Evolutionary conservation across 192 early-diverging fungal species (phyloP), one percentile per base, ranked within the genome.

Genomic region (Piromyces sp.): DNA sequence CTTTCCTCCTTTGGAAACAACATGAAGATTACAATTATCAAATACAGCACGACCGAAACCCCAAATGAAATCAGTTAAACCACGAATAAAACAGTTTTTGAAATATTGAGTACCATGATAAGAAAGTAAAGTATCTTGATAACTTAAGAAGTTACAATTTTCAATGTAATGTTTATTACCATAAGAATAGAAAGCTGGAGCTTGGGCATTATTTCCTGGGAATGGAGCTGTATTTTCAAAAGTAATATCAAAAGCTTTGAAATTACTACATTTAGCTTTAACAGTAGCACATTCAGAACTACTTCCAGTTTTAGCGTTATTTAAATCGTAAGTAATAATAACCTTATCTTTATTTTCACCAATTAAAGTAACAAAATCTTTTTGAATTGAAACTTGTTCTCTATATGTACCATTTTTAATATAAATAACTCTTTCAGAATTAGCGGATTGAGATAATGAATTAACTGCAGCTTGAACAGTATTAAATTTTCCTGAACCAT

Each of bases 161-260:
- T 38, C 37, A 13, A 51, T 22, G 22, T 51, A 51, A 51, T 51
- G 42, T 22, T 51, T 51, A 22, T 51, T 51, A 51, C 42, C 42
- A 51, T 51, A 51, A 5, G 42, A 51, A 51, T 51, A 51, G 6
- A 51, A 51, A 22, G 37, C 37, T 38, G 37, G 37, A 38, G 37
- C 37, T 38, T 38, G 37, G 1, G 37, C 37, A 38, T 38, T 51
- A 51, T 51, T 6, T 22, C 42, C 42, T 51, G 42, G 42, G 42
- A 51, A 51, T 51, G 81, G 81, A 13, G 81, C 81, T 5, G 81
- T 81, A 29, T 81, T 81, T 37, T 81, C 40, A 79, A 81, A 81
- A 30, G 80, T 81, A 78, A 81, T 81, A 14, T 81, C 80, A 26
- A 81, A 81, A 26, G 80, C 80, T 30, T 81, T 81, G 81, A 81